Percentiles rank a stretch among this genome's conserved stretches.
phyloP scores from a whole-genome alignment of 352 stramenopile species.

The Blastocystis sp. region DNA sequence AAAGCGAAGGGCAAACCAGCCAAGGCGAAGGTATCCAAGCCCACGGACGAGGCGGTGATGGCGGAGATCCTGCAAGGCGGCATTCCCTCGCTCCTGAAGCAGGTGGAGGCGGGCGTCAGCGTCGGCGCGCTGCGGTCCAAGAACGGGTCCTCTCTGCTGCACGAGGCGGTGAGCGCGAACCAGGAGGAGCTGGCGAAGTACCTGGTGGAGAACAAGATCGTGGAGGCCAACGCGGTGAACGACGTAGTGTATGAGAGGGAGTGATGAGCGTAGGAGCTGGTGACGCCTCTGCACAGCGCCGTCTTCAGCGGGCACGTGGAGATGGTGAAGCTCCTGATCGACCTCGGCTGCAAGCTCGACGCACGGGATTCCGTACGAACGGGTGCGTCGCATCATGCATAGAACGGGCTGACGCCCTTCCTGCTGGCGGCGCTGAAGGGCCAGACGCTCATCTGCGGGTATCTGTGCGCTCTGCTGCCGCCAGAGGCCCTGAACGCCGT shows the following conservation, averaged over 20 bases:
- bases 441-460: background rate
- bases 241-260: too few relatives aligned
- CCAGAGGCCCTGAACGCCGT: background rate
- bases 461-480: background rate
- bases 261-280: background rate
- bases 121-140: background rate
- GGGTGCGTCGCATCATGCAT: background rate
- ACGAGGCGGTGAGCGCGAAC: background rate
- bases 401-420: background rate
- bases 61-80: background rate
- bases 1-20: background rate
- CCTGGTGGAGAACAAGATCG: background rate
- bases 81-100: background rate
- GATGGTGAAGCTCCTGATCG: too few relatives aligned
- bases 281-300: slow-evolving; percentile 1
- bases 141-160: slow-evolving; percentile 21
- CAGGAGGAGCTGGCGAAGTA: background rate
- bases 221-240: slow-evolving; percentile 25
- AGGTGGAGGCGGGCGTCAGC: background rate
- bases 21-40: too few relatives aligned
- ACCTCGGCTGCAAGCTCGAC: too few relatives aligned
- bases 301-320: background rate
- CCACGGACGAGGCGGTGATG: background rate
- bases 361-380: too few relatives aligned
- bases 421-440: background rate